Base-by-base conservation (phyloP, 257 asterid species). In the Gynochthodes officinalis region DNA sequence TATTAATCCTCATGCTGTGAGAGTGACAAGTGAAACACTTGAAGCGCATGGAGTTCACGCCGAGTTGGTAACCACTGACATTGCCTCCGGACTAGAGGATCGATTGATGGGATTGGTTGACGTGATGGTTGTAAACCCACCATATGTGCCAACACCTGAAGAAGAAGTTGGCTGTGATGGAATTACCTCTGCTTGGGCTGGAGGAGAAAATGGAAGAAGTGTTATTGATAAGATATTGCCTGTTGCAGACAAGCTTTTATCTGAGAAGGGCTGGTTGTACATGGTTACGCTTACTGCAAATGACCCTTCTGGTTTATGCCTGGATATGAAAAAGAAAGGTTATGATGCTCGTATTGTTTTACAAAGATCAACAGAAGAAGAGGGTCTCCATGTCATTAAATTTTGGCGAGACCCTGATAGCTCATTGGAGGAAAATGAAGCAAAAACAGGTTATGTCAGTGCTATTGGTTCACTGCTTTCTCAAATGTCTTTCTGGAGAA, bases 81-180 rank as follows among this genome's bases (percentile, higher is more conserved):
- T 94, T 53, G 97, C 94, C 7, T 82, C 79, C 0, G 97, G 98
- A 12, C 73, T 90, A 25, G 96, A 87, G 73, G 82, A 43, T 49
- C 88, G 92, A 27, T 75, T 95, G 75, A 78, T 78, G 8, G 82
- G 88, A 69, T 84, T 80, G 2, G 96, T 95, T 70, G 99, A 95
- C 70, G 88, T 92, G 67, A 83, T 92, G 78, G 96, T 92, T 65
- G 99, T 95, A 75, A 95, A 95, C 79, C 98, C 98, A 8, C 99
- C 99, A 64, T 95, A 95, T 65, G 98, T 95, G 76, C 99, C 98
- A 7, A 92, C 98, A 1, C 98, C 99, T 3, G 98, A 92, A 70
- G 94, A 90, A 4, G 98, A 95, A 83, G 99, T 94, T 60, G 99
- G 99, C 15, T 66, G 87, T 61, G 46, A 54, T 4, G 99, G 99